Evolutionary conservation across 306 rosid species (phyloP).

Genomic region (Sechiopsis laciniata): DNA sequence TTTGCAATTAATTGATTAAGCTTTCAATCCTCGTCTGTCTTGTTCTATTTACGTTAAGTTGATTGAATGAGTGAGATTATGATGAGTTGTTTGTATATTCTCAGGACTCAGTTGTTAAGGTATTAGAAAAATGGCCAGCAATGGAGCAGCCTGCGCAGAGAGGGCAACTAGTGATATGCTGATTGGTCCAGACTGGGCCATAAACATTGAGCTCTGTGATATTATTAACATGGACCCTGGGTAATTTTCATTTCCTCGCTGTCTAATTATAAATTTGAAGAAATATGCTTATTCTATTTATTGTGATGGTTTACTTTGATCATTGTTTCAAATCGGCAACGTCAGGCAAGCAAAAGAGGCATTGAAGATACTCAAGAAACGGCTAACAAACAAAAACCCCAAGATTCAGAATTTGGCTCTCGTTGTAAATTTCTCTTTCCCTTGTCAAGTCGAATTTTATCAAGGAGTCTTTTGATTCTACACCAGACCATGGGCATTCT

Average conservation of each 20-base stretch:
- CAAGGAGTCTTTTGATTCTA: neutral
- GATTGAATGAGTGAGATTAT: conserved; percentile 13
- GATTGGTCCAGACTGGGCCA: conserved; percentile 94
- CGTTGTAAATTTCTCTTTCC: conserved; percentile 58
- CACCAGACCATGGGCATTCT: neutral
- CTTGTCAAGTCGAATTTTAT: neutral
- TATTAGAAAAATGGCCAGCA: conserved; percentile 48
- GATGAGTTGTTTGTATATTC: conserved; percentile 5
- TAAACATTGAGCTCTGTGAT: conserved; percentile 89
- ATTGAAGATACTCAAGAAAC: conserved; percentile 84
- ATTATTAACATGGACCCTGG: conserved; percentile 77
- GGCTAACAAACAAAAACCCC: conserved; percentile 64
- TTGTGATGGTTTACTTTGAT: conserved; percentile 10
- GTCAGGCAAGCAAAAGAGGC: conserved; percentile 98
- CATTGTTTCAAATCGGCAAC: conserved; percentile 26
- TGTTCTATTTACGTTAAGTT: neutral
- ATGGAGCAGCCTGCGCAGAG: conserved; percentile 78
- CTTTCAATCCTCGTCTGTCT: neutral
- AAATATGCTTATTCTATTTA: neutral
- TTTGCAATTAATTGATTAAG: neutral
- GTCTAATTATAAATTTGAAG: neutral
- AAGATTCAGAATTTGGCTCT: conserved; percentile 86
- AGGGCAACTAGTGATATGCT: conserved; percentile 96
- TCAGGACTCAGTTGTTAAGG: conserved; percentile 16
- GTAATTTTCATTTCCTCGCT: conserved; percentile 27